Conservation (phyloP, 164 flowering plant genomes). For the Vitis riparia region DNA sequence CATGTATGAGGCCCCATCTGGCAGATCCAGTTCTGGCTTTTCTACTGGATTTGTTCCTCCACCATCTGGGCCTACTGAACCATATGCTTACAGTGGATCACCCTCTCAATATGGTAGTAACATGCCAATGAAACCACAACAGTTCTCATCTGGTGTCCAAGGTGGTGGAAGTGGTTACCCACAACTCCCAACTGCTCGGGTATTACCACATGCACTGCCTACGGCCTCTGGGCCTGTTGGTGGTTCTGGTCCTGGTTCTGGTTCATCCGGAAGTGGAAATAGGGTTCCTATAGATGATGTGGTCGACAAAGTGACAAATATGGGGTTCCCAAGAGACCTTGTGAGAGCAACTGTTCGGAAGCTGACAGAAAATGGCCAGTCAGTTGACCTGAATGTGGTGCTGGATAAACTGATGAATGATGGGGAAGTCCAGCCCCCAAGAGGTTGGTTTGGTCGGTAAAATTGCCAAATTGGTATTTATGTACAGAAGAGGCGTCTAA, state of each 20-base stretch:
- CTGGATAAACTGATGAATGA: conserved; percentile 93
- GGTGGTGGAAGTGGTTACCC: conserved; percentile 68
- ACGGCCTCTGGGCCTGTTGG: conserved; percentile 54
- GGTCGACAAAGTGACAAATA: conserved; percentile 71
- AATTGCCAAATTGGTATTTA: background rate
- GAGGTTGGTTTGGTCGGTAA: conserved; percentile 76
- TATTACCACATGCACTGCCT: conserved; percentile 78
- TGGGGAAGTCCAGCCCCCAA: conserved; percentile 60
- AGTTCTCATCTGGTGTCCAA: conserved; percentile 38
- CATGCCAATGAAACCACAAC: conserved; percentile 48
- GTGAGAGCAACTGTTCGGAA: conserved; percentile 80
- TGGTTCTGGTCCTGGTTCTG: conserved; percentile 48
- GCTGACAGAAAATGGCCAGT: conserved; percentile 88
- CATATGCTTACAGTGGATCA: conserved; percentile 55
- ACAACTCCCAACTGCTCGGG: conserved; percentile 81
- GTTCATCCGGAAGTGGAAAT: conserved; percentile 66
- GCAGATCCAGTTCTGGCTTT: conserved; percentile 55
- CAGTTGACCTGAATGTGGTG: conserved; percentile 88
- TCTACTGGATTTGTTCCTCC: conserved; percentile 48
- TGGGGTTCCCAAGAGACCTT: conserved; percentile 93
- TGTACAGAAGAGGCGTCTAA: conserved; percentile 18
- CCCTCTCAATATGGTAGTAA: conserved; percentile 48
- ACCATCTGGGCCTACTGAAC: conserved; percentile 52
- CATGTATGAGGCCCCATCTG: conserved; percentile 57
- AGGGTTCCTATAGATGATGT: conserved; percentile 92